These are phyloP conservation scores for Pyrus pyrifolia DNA, from an alignment of 306 rosid species.

Conservation along the genomic window DNA sequence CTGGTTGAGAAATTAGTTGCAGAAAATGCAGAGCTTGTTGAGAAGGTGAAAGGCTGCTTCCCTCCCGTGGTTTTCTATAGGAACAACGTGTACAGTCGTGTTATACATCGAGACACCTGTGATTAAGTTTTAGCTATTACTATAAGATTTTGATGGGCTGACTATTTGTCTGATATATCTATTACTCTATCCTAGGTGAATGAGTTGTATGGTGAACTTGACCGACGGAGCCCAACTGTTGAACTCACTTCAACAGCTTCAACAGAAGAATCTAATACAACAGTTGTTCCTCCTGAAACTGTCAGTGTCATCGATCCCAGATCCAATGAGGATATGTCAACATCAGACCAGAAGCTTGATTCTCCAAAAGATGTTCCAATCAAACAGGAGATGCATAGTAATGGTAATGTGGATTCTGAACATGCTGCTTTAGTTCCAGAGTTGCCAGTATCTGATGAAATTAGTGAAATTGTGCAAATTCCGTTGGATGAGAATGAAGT, in stretches of 20 bases:
- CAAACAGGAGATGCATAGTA: slow-evolving; percentile 22
- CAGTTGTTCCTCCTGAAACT: slow-evolving; percentile 17
- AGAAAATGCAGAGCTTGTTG: slow-evolving; percentile 88
- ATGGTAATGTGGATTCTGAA: slow-evolving; percentile 16
- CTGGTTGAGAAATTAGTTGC: slow-evolving; percentile 59
- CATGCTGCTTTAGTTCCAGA: slow-evolving; percentile 11
- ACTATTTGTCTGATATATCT: neutral
- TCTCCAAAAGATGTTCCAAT: slow-evolving; percentile 24
- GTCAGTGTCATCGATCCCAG: slow-evolving; percentile 13
- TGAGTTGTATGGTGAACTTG: slow-evolving; percentile 46
- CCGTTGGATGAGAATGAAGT: slow-evolving; percentile 49
- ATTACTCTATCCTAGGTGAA: slow-evolving; percentile 40
- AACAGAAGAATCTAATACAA: slow-evolving; percentile 15
- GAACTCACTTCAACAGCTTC: slow-evolving; percentile 31
- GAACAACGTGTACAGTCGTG: neutral
- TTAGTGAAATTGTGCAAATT: slow-evolving; percentile 66
- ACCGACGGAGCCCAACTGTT: slow-evolving; percentile 22
- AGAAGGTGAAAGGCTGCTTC: slow-evolving; percentile 47
- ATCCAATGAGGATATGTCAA: slow-evolving; percentile 21
- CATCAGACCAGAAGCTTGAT: slow-evolving; percentile 19
- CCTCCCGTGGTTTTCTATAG: neutral
- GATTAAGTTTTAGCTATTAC: neutral
- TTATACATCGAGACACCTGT: neutral
- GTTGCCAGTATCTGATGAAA: slow-evolving; percentile 25
- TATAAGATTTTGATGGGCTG: neutral